phyloP scores from a whole-genome alignment of 2,329 filamentous ascomycete species.

The Claviceps sp. region DNA sequence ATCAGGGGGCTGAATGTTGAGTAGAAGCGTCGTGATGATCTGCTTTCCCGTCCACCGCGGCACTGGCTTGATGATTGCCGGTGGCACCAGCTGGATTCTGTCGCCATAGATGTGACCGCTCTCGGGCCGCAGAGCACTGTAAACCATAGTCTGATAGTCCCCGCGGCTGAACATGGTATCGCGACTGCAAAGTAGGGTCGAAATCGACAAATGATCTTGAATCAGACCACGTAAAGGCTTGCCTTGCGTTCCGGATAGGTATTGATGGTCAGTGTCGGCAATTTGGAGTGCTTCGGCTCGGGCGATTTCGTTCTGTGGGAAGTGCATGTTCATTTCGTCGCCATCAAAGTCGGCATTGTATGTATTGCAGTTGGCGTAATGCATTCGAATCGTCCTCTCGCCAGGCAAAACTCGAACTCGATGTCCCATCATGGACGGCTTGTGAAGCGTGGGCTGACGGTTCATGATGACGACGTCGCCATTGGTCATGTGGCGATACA shows the following conservation, averaged over 20 bases:
- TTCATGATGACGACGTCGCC: constrained; percentile 99
- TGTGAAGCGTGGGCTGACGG: constrained; percentile 92
- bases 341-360: constrained; percentile 99
- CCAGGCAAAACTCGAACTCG: constrained; percentile 81
- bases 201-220: constrained; percentile 95
- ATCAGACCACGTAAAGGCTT: constrained; percentile 92
- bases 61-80: constrained; percentile 69
- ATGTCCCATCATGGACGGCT: constrained; percentile 98
- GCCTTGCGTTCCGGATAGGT: constrained; percentile 83
- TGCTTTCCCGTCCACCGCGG: constrained; percentile 93
- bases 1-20: constrained; percentile 72
- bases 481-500: constrained; percentile 88
- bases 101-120: constrained; percentile 77
- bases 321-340: constrained; percentile 99
- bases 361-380: constrained; percentile 98
- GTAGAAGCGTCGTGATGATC: constrained; percentile 80
- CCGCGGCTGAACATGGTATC: constrained; percentile 83
- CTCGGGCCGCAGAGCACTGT: constrained; percentile 79
- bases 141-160: constrained; percentile 89
- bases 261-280: constrained; percentile 94
- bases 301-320: constrained; percentile 92
- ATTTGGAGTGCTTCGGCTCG: constrained; percentile 85
- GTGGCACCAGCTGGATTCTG: constrained; percentile 66
- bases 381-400: constrained; percentile 97
- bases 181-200: constrained; percentile 76